These are phyloP conservation scores for Tricholoma sp. DNA, from an alignment of 768 basidiomycete genomes.

Conservation along the genomic window DNA sequence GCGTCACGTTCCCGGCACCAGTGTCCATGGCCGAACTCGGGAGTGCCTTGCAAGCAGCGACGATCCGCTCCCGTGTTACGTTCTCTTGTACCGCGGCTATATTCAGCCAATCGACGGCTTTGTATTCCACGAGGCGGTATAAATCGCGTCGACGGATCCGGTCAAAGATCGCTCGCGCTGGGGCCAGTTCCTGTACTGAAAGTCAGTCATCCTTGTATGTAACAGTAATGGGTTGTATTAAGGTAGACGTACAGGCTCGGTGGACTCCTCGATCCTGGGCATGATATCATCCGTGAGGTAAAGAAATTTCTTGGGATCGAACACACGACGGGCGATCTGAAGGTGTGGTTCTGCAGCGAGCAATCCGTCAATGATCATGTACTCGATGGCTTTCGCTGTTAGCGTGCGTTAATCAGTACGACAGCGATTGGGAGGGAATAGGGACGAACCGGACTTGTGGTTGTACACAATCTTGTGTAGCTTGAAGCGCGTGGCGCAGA, in stretches of 20 bases:
- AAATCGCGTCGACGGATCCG: conserved; percentile 61
- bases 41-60: conserved; percentile 31
- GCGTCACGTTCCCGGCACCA: conserved; percentile 10
- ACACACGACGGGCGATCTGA: conserved; percentile 52
- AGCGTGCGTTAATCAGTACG: no score
- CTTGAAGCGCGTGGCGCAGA: conserved; percentile 70
- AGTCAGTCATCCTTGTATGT: not conserved
- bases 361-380: conserved; percentile 81
- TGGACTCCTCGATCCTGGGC: conserved; percentile 50
- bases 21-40: conserved; percentile 9
- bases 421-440: no score
- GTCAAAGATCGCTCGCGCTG: conserved; percentile 54
- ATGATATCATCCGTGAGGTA: conserved; percentile 68
- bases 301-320: conserved; percentile 55
- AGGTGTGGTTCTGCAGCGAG: conserved; percentile 60
- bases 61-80: conserved; percentile 40
- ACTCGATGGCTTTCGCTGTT: conserved; percentile 71
- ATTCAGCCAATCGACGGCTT: conserved; percentile 38
- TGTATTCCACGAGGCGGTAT: conserved; percentile 67
- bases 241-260: conserved; percentile 37
- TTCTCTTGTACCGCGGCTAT: conserved; percentile 28
- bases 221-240: not conserved
- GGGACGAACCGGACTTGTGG: conserved; percentile 62
- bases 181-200: conserved; percentile 47
- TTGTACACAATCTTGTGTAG: conserved; percentile 83